Percentiles rank a stretch among this genome's conserved stretches.
Conservation (phyloP, 257 asterid genomes). For the Scutellaria galericulata region DNA sequence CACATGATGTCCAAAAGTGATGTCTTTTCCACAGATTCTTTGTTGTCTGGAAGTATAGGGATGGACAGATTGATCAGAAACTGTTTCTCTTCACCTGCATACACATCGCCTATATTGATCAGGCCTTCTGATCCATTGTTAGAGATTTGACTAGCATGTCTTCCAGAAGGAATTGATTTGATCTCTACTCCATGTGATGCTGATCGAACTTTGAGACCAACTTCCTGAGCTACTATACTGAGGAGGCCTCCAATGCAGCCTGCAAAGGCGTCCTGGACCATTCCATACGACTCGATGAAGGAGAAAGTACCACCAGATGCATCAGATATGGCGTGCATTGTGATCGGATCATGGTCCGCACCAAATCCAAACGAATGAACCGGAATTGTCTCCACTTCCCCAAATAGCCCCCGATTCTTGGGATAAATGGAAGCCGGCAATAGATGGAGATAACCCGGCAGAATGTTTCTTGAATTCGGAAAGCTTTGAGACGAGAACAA, state of each 20-base stretch:
- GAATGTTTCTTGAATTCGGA: background rate
- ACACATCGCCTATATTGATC: slow-evolving; percentile 24
- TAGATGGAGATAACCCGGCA: slow-evolving; percentile 5
- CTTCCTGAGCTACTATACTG: slow-evolving; percentile 49
- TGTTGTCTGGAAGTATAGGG: background rate
- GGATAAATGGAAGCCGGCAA: slow-evolving; percentile 41
- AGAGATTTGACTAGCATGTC: slow-evolving; percentile 28
- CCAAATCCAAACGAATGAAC: slow-evolving; percentile 36
- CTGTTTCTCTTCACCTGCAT: slow-evolving; percentile 34
- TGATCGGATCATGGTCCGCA: slow-evolving; percentile 34
- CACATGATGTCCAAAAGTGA: slow-evolving; percentile 29
- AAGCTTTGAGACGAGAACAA: background rate
- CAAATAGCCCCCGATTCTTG: background rate
- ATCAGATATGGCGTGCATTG: slow-evolving; percentile 52
- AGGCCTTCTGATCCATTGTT: slow-evolving; percentile 33
- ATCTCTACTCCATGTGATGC: slow-evolving; percentile 45
- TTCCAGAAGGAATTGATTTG: slow-evolving; percentile 41
- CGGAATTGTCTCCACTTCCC: background rate
- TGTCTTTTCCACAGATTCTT: slow-evolving; percentile 2
- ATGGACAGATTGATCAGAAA: slow-evolving; percentile 27
- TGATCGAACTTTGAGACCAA: slow-evolving; percentile 37
- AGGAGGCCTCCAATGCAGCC: slow-evolving; percentile 45
- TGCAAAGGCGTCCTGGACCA: slow-evolving; percentile 57
- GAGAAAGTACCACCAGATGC: slow-evolving; percentile 58
- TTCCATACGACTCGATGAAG: slow-evolving; percentile 45